A percentile compares a stretch with the other conserved stretches of the same genome.
Evolutionary conservation across 768 basidiomycete genomes (phyloP).

Genomic region (Xerocomellus dryophilus): DNA sequence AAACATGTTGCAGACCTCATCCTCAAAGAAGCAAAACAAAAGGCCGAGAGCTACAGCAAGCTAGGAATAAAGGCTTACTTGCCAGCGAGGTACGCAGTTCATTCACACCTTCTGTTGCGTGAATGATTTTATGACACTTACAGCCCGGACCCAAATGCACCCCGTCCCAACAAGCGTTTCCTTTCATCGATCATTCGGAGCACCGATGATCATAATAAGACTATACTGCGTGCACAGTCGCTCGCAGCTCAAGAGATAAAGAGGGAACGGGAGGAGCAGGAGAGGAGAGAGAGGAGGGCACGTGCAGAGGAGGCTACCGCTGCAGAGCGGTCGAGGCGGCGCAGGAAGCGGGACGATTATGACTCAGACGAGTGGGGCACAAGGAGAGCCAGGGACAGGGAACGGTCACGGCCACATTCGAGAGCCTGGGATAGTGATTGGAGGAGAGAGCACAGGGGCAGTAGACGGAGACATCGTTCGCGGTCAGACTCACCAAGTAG

Average conservation of each 20-base stretch:
- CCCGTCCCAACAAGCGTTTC: constrained; percentile 81
- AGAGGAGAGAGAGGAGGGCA: constrained; percentile 55
- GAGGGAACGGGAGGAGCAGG: constrained; percentile 60
- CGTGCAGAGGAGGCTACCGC: constrained; percentile 76
- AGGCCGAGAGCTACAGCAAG: constrained; percentile 75
- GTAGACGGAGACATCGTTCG: constrained; percentile 27
- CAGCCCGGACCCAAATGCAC: constrained; percentile 69
- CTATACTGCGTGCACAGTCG: constrained; percentile 71
- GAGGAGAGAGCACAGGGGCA: constrained; percentile 28
- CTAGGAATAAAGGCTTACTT: constrained; percentile 80
- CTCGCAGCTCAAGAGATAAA: constrained; percentile 72
- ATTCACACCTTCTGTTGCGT: neutral
- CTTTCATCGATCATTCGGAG: constrained; percentile 82
- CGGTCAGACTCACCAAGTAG: constrained; percentile 28
- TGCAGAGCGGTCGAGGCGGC: constrained; percentile 54
- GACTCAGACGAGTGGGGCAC: constrained; percentile 33
- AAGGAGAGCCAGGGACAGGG: constrained; percentile 40
- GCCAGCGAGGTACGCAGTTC: constrained; percentile 46
- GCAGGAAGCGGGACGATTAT: constrained; percentile 31
- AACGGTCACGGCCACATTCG: constrained; percentile 44
- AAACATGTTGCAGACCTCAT: constrained; percentile 89
- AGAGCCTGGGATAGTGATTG: constrained; percentile 42
- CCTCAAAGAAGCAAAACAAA: constrained; percentile 88
- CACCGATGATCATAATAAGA: constrained; percentile 95
- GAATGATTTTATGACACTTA: neutral